Evolutionary conservation across 805 yeast species (phyloP), one percentile per base, ranked within the genome.

Genomic region (Ogataea paradorogensis): DNA sequence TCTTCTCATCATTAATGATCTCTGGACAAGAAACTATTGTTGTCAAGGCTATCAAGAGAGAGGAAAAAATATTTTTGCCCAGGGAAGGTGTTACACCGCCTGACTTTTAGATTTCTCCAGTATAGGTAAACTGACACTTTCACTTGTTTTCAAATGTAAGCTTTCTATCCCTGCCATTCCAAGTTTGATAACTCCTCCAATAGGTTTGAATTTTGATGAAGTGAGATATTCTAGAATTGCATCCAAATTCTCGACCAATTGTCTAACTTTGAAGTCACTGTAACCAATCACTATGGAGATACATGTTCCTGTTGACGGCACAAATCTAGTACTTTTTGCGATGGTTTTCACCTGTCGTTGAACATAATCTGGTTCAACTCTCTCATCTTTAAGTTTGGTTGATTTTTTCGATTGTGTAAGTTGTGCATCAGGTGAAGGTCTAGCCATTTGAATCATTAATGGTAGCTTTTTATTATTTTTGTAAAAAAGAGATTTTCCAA

Each of bases 401-500:
- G 67, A 58, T 36, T 59, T 63, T 35, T 58, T 63, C 15, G 62
- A 58, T 15, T 45, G 46, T 1, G 51, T 53, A 28, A 63, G 45
- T 30, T 50, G 38, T 5, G 63, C 64, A 21, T 66, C 67, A 1
- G 63, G 55, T 13, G 55, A 47, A 6, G 73, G 66, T 45, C 51
- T 56, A 4, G 76, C 77, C 80, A 84, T 73, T 53, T 80, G 82
- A 3, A 85, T 57, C 70, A 82, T 75, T 47, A 71, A 74, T 2
- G 95, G 95, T 13, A 81, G 65, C 50, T 78, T 82, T 50, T 77
- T 81, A 46, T 78, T 78, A 42, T 76, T 79, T 40, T 71, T 72
- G 61, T 78, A 83, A 53, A 84, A 84, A 39, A 67, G 72, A 2
- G 63, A 51, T 5, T 71, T 67, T 1, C 85, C 84, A 25, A 86